Conservation (phyloP, 371 early-diverging fungal genomes). For the Syncephalastrum monosporum region DNA sequence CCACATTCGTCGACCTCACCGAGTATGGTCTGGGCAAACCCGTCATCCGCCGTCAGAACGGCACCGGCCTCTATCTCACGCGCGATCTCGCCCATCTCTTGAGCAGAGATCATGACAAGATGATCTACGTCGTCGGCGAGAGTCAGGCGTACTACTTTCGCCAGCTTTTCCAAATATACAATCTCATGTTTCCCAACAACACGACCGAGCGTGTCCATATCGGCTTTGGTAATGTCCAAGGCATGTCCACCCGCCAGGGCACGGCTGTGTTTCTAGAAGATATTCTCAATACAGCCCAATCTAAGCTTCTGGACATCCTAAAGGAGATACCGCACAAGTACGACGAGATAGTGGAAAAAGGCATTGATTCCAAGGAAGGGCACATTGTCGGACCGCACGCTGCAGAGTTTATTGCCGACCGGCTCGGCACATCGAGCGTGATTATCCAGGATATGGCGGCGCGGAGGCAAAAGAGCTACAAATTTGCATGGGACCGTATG, state of each 20-base stretch:
- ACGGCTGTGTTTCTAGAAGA: conserved; percentile 96
- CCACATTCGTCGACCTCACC: conserved; percentile 74
- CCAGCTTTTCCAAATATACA: conserved; percentile 89
- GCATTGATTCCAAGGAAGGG: conserved; percentile 8
- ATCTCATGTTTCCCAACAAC: conserved; percentile 42
- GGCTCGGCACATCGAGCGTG: conserved; percentile 82
- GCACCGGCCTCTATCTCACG: conserved; percentile 93
- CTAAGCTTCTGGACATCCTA: conserved; percentile 88
- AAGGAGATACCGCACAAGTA: conserved; percentile 65
- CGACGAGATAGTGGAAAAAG: conserved; percentile 54
- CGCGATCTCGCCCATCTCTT: conserved; percentile 94
- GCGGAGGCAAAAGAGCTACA: conserved; percentile 92
- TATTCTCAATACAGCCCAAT: conserved; percentile 85
- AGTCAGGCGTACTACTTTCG: conserved; percentile 92
- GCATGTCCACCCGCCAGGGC: conserved; percentile 97
- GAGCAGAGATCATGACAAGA: conserved; percentile 81
- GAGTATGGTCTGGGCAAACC: conserved; percentile 73
- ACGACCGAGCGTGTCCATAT: conserved; percentile 61
- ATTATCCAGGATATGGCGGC: conserved; percentile 94
- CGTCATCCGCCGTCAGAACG: conserved; percentile 85
- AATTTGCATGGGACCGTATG: conserved; percentile 94
- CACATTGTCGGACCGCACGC: conserved; percentile 12
- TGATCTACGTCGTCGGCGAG: conserved; percentile 91
- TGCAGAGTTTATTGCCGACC: conserved; percentile 69
- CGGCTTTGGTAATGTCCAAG: conserved; percentile 91